Percentiles rank a stretch among this genome's conserved stretches.
Conservation (phyloP, 1,284 basidiomycete species). For the Microbotryomycetes sp. region DNA sequence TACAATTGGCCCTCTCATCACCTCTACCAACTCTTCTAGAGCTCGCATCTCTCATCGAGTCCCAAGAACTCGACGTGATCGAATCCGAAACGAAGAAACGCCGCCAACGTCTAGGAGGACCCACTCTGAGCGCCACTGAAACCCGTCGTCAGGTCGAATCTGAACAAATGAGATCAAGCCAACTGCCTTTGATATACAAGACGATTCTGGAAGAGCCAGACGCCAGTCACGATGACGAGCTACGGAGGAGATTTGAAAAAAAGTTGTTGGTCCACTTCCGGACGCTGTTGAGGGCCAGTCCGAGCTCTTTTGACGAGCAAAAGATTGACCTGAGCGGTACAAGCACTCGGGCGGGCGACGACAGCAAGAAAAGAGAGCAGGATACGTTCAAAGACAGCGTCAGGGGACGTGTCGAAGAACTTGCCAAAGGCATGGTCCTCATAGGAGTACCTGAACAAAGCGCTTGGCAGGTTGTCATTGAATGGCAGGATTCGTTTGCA, state of each 20-base stretch:
- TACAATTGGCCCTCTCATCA: constrained; percentile 61
- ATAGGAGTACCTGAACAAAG: constrained; percentile 65
- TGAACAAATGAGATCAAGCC: constrained; percentile 36
- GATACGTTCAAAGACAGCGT: constrained; percentile 48
- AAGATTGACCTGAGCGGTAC: constrained; percentile 9
- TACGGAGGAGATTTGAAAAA: constrained; percentile 60
- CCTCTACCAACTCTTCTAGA: constrained; percentile 61
- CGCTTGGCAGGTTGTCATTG: constrained; percentile 71
- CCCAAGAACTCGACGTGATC: constrained; percentile 52
- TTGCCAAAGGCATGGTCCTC: constrained; percentile 64
- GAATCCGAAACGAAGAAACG: constrained; percentile 65
- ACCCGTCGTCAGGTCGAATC: constrained; percentile 32
- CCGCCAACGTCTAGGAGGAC: constrained; percentile 62
- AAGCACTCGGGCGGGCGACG: constrained; percentile 39
- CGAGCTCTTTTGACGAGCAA: constrained; percentile 44
- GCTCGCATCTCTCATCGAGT: constrained; percentile 54
- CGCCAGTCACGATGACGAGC: constrained; percentile 55
- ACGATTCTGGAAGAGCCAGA: constrained; percentile 68
- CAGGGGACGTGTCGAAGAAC: constrained; percentile 56
- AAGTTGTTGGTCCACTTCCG: constrained; percentile 61
- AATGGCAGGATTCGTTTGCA: constrained; percentile 64
- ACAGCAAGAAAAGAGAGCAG: constrained; percentile 40
- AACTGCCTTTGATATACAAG: constrained; percentile 50
- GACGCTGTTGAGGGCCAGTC: constrained; percentile 52
- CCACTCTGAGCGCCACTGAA: constrained; percentile 40